A percentile compares a stretch with the other conserved stretches of the same genome.
These are phyloP conservation scores for Xylariaceae sp. DNA, from an alignment of 2,329 filamentous ascomycete genomes.

Conservation along the genomic window DNA sequence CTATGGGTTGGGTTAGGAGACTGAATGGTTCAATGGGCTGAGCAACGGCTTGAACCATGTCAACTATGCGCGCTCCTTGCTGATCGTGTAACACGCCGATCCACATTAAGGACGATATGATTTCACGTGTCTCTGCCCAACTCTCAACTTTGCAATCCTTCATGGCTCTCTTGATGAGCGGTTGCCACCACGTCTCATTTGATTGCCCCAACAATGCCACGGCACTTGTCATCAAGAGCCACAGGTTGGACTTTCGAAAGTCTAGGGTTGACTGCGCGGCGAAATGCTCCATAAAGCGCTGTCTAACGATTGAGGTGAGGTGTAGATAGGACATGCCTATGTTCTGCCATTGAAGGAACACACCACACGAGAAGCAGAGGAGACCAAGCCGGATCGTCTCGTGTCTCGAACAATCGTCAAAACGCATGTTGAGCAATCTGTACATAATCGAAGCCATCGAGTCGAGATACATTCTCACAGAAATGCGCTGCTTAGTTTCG, in stretches of 20 bases:
- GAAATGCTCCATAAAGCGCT: neutral
- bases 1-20: too few species aligned
- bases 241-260: neutral
- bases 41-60: too few species aligned
- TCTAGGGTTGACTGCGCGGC: neutral
- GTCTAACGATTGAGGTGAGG: constrained; percentile 16
- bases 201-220: neutral
- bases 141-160: neutral
- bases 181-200: neutral
- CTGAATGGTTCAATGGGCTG: too few species aligned
- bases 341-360: constrained; percentile 38
- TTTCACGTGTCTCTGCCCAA: constrained; percentile 22
- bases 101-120: constrained; percentile 31
- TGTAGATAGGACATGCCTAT: constrained; percentile 19
- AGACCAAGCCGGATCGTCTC: constrained; percentile 38
- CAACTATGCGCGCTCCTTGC: constrained; percentile 25
- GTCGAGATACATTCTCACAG: constrained; percentile 17
- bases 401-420: constrained; percentile 26
- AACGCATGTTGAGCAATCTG: constrained; percentile 33
- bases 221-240: neutral
- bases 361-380: constrained; percentile 33
- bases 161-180: neutral
- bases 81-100: constrained; percentile 30
- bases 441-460: constrained; percentile 40
- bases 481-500: constrained; percentile 15